Evolutionary conservation across 768 basidiomycete genomes (phyloP).

Genomic region (Russula sp.): DNA sequence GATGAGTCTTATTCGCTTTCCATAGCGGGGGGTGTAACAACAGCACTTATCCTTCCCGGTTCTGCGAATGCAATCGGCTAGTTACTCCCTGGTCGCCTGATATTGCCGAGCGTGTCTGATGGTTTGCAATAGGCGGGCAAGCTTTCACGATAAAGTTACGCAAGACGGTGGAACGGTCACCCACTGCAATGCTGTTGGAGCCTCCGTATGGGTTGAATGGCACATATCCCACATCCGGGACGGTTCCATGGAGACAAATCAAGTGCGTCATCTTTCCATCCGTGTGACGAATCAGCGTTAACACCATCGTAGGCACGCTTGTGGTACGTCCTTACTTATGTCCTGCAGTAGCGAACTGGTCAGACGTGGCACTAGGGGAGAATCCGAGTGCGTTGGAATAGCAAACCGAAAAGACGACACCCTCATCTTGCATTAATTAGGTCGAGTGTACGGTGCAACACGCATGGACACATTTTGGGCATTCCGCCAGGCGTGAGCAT

Average conservation of each 20-base stretch:
- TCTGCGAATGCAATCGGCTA: conserved; percentile 36
- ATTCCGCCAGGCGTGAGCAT: conserved; percentile 51
- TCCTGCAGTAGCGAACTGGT: background rate
- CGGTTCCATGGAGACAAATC: conserved; percentile 65
- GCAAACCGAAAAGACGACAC: background rate
- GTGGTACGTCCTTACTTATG: conserved; percentile 30
- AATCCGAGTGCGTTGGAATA: conserved; percentile 39
- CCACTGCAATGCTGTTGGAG: conserved; percentile 71
- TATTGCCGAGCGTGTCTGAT: conserved; percentile 2
- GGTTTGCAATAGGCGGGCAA: conserved; percentile 52
- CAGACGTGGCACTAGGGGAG: conserved; percentile 39
- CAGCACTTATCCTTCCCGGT: conserved; percentile 70
- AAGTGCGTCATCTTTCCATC: conserved; percentile 43
- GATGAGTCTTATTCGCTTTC: conserved; percentile 67
- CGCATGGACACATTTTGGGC: conserved; percentile 74
- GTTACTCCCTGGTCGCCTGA: background rate
- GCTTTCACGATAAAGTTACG: conserved; percentile 77
- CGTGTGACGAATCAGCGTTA: background rate
- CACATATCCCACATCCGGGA: conserved; percentile 40
- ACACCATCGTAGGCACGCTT: conserved; percentile 48
- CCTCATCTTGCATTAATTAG: conserved; percentile 20
- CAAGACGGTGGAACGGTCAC: conserved; percentile 62
- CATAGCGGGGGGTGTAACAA: conserved; percentile 78
- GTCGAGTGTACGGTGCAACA: conserved; percentile 28
- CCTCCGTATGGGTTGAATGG: conserved; percentile 58